These are phyloP conservation scores for Beauveria rudraprayagi DNA, from an alignment of 2,329 filamentous ascomycete genomes.

Conservation along the genomic window DNA sequence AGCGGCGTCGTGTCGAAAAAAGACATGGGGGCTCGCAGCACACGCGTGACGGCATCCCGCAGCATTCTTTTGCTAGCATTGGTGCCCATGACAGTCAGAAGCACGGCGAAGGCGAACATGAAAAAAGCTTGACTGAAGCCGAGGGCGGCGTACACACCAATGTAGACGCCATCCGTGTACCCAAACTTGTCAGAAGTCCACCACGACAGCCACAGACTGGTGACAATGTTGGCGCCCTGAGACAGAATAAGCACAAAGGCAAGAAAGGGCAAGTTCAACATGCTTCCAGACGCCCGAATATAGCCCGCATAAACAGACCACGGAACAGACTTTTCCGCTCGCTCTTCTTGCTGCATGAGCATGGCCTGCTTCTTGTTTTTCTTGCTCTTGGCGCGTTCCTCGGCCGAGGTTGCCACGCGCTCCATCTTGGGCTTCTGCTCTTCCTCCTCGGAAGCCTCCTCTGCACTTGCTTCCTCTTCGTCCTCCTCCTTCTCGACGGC, in stretches of 20 bases:
- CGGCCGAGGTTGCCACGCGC: constrained; percentile 7
- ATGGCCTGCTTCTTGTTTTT: constrained; percentile 50
- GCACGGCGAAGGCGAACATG: constrained; percentile 73
- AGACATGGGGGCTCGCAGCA: constrained; percentile 67
- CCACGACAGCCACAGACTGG: constrained; percentile 86
- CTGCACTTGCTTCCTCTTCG: constrained; percentile 39
- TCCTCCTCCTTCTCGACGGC: constrained; percentile 59
- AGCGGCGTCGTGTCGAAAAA: constrained; percentile 97
- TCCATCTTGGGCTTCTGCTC: constrained; percentile 31
- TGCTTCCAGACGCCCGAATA: constrained; percentile 63
- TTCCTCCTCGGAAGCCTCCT: constrained; percentile 33
- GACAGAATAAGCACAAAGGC: constrained; percentile 57
- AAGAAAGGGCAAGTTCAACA: constrained; percentile 60
- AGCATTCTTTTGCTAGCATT: constrained; percentile 76
- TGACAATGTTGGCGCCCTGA: constrained; percentile 79
- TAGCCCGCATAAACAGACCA: constrained; percentile 77
- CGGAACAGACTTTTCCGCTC: constrained; percentile 66
- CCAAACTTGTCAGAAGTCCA: constrained; percentile 79
- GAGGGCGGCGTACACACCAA: constrained; percentile 62
- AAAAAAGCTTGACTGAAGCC: constrained; percentile 63
- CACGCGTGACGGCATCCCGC: constrained; percentile 67
- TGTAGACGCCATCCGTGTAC: constrained; percentile 61
- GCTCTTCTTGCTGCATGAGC: constrained; percentile 67
- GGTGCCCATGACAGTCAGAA: constrained; percentile 72
- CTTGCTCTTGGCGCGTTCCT: constrained; percentile 32